Evolutionary conservation across 2,329 filamentous ascomycete species (phyloP).

Genomic region (Epichloe festucae): DNA sequence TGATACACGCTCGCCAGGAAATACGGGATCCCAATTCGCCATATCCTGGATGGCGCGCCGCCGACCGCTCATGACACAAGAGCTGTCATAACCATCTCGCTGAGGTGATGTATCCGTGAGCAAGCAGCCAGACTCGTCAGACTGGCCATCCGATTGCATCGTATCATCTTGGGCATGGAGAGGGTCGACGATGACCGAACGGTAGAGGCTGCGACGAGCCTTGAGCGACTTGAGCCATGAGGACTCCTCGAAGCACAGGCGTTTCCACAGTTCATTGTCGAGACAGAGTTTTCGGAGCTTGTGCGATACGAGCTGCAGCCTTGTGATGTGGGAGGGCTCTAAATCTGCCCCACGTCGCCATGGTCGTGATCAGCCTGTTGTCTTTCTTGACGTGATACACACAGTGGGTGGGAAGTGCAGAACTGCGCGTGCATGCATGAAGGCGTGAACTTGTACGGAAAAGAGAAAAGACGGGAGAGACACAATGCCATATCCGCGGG

Average conservation of each 20-base stretch:
- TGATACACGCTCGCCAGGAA: constrained; percentile 55
- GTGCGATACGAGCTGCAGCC: constrained; percentile 56
- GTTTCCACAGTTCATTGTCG: constrained; percentile 66
- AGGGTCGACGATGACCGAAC: constrained; percentile 12
- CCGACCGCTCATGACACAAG: background rate
- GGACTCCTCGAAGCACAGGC: constrained; percentile 60
- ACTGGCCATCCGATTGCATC: constrained; percentile 7
- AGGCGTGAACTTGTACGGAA: background rate
- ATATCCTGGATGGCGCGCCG: constrained; percentile 36
- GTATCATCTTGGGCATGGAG: background rate
- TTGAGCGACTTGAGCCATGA: constrained; percentile 49
- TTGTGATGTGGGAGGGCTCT: constrained; percentile 35
- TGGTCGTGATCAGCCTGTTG: background rate
- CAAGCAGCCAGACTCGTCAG: background rate
- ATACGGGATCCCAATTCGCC: constrained; percentile 74
- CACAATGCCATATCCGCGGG: background rate
- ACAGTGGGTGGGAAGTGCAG: too few species aligned
- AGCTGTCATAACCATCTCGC: background rate
- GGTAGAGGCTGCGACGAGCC: constrained; percentile 20
- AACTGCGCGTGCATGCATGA: background rate
- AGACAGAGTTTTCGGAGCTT: constrained; percentile 54
- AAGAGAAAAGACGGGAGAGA: background rate
- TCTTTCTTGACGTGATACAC: background rate
- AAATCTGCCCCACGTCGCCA: constrained; percentile 16
- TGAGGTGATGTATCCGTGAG: background rate